phyloP scores from a whole-genome alignment of 495 filamentous ascomycete genomes.

The Podospora didyma region DNA sequence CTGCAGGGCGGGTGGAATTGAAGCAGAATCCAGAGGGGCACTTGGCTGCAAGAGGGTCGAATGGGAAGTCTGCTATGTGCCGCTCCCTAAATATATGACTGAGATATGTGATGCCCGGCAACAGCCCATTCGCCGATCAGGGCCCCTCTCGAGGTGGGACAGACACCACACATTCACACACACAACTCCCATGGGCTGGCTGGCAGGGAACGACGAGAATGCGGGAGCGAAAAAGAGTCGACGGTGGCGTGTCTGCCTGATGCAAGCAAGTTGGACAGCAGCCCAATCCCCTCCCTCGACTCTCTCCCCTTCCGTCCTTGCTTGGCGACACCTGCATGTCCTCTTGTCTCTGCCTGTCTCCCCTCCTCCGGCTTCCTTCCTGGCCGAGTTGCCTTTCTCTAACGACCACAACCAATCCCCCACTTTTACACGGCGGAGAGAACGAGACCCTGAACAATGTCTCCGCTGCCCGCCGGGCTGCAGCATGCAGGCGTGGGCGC shows the following conservation, averaged over 20 bases:
- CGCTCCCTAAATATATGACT: constrained; percentile 4
- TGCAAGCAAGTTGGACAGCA: not conserved
- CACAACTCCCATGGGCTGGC: not conserved
- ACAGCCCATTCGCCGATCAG: too few species aligned
- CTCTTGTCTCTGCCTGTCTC: too few species aligned
- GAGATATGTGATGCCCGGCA: too few species aligned
- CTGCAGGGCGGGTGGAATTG: not conserved
- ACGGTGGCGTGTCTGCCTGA: constrained; percentile 21
- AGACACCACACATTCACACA: not conserved
- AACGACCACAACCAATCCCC: not conserved
- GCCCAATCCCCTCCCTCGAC: constrained; percentile 1
- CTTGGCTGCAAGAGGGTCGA: not conserved
- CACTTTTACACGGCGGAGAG: not conserved
- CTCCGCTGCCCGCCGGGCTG: too few species aligned
- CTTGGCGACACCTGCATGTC: too few species aligned
- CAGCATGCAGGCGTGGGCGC: too few species aligned
- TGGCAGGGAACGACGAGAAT: too few species aligned
- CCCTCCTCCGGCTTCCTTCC: not conserved
- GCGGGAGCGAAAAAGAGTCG: too few species aligned
- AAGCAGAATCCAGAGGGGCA: too few species aligned
- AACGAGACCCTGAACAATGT: too few species aligned
- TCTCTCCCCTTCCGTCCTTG: too few species aligned
- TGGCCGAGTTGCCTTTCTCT: constrained; percentile 5
- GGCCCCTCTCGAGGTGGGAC: too few species aligned
- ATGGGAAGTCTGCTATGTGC: not conserved